Evolutionary conservation across 371 early-diverging fungal species (phyloP), one percentile per base, ranked within the genome.

Genomic region (Synchytrium microbalum): DNA sequence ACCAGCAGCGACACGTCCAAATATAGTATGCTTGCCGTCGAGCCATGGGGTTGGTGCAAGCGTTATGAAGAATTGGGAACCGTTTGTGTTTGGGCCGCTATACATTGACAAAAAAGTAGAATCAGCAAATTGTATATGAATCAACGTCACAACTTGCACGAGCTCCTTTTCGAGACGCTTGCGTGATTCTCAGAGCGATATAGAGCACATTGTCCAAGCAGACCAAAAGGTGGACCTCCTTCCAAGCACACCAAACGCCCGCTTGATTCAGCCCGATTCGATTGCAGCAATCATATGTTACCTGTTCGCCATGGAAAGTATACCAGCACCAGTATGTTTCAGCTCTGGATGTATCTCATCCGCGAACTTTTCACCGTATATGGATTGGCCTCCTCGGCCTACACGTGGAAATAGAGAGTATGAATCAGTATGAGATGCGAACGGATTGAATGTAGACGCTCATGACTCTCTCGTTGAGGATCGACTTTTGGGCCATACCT

Each of bases 11-110:
- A 92, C 91, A 65, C 92, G 73, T 31, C 95, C 96, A 84, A 99
- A 99, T 3, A 99, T 88, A 0, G 97, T 90, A 67, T 99, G 96
- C 69, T 95, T 96, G 32, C 86, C 85, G 67, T 99, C 97, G 29
- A 99, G 71, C 89, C 93, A 93, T 24, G 91, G 88, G 74, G 91
- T 88, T 16, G 86, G 87, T 1, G 81, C 91, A 16, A 91, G 86
- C 0, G 99, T 98, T 64, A 99, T 96, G 71, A 98, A 99, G 75
- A 99, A 99, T 75, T 99, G 99, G 53, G 92, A 92, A 3, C 79
- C 79, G 58, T 79, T 79, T 24, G 79, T 79, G 61, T 79, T 76
- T 30, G 75, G 76, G 1, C 75, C 75, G 53, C 71, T 74, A 58
- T 14, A 10, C 19, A 19, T 38, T 19, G 46, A 38, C 19, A 5